Evolutionary conservation across 1,139 yeast genomes (phyloP).

Genomic region (Yamadazyma triangularis): DNA sequence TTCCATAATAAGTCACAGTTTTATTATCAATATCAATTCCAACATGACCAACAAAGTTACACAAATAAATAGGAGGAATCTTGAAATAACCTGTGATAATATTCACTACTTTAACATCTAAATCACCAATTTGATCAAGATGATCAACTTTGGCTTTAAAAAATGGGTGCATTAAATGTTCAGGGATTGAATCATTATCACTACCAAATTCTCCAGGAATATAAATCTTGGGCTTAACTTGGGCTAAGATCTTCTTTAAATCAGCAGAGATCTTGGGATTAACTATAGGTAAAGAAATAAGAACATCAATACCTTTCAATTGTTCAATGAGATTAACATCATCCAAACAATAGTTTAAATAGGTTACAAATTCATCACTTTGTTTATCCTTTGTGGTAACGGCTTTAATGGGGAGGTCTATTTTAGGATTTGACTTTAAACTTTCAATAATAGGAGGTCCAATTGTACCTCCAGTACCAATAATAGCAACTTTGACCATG

Average conservation of each 20-base stretch:
- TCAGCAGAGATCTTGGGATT: conserved; percentile 18
- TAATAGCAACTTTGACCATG: conserved; percentile 42
- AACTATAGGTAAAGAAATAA: conserved; percentile 41
- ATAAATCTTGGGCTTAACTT: conserved; percentile 47
- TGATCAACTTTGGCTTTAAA: conserved; percentile 35
- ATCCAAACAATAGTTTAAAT: conserved; percentile 26
- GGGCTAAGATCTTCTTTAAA: conserved; percentile 30
- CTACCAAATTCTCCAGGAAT: conserved; percentile 64
- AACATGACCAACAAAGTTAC: conserved; percentile 28
- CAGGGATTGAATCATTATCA: conserved; percentile 22
- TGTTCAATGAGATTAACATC: conserved; percentile 25
- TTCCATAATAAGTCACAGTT: conserved; percentile 38
- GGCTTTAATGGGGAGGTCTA: conserved; percentile 47
- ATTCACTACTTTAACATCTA: conserved; percentile 51
- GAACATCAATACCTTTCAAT: conserved; percentile 46
- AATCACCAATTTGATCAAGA: conserved; percentile 33
- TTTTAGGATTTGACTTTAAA: conserved; percentile 35
- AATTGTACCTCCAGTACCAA: conserved; percentile 51
- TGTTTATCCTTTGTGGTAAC: conserved; percentile 41
- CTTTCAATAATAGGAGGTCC: conserved; percentile 47
- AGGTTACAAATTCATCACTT: conserved; percentile 37
- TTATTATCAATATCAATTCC: conserved; percentile 35
- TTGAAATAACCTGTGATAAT: conserved; percentile 43
- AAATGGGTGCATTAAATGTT: conserved; percentile 27
- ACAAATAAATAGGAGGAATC: conserved; percentile 31